These are phyloP conservation scores for Strigomonas galati DNA, from an alignment of 208 protist species.

Conservation along the genomic window DNA sequence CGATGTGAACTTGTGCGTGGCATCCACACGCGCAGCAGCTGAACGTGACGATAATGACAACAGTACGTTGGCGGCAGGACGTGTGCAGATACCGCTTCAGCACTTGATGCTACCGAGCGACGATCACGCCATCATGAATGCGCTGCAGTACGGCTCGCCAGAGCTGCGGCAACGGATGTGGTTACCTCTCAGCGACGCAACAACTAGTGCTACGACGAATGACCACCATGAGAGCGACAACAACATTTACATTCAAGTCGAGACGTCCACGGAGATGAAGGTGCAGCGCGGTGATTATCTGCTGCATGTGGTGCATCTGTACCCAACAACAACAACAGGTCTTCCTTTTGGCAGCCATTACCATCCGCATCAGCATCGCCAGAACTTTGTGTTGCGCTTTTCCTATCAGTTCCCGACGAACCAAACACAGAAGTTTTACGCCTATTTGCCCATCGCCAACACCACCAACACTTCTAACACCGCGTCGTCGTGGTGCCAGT, in stretches of 20 bases:
- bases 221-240: too few relatives aligned
- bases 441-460: not conserved
- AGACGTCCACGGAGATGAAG: not conserved
- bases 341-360: too few relatives aligned
- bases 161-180: not conserved
- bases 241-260: not conserved
- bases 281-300: not conserved
- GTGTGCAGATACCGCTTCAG: not conserved
- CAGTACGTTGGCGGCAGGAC: not conserved
- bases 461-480: not conserved
- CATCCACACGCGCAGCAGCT: not conserved
- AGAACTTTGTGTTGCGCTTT: not conserved
- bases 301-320: not conserved
- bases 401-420: not conserved
- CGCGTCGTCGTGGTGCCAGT: not conserved
- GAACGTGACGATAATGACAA: too few relatives aligned
- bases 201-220: too few relatives aligned
- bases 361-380: too few relatives aligned
- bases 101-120: not conserved
- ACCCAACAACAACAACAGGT: too few relatives aligned
- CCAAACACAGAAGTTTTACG: not conserved
- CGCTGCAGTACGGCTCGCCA: not conserved
- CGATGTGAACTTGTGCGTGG: not conserved
- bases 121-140: not conserved
- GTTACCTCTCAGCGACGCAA: not conserved